These are phyloP conservation scores for Stagonosporopsis vannaccii DNA, from an alignment of 2,329 filamentous ascomycete species.

Conservation along the genomic window DNA sequence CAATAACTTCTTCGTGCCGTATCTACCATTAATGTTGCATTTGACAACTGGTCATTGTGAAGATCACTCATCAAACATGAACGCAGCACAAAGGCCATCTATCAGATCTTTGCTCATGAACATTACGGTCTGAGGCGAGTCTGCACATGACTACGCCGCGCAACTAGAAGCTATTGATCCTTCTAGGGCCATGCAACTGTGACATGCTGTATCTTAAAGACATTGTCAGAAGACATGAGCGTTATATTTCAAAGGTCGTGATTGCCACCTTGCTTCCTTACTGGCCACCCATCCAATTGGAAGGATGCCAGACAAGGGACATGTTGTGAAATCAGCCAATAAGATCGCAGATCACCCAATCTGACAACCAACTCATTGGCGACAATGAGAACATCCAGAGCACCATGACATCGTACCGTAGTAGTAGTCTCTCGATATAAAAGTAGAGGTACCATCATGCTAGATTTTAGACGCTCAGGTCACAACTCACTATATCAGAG, in stretches of 20 bases:
- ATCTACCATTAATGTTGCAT: no score
- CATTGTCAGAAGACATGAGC: background rate
- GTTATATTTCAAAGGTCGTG: background rate
- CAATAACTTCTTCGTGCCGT: no score
- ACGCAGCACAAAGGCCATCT: no score
- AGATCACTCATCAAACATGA: no score
- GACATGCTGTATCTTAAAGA: background rate
- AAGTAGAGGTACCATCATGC: background rate
- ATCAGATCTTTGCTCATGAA: no score
- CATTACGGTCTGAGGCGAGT: no score
- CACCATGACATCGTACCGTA: background rate
- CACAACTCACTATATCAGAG: background rate
- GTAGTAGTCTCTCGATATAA: background rate
- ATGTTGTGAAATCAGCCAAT: constrained; percentile 8
- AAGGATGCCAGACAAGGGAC: background rate
- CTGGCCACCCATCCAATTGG: background rate
- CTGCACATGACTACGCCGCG: no score
- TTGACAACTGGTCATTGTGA: no score
- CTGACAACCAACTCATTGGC: background rate
- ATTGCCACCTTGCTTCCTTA: background rate
- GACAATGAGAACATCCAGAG: constrained; percentile 5
- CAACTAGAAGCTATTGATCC: background rate
- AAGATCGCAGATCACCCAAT: background rate
- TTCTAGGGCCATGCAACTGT: background rate
- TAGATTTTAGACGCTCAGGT: background rate